Conservation (phyloP, 805 yeast genomes). For the Maudiozyma pseudohumilis region DNA sequence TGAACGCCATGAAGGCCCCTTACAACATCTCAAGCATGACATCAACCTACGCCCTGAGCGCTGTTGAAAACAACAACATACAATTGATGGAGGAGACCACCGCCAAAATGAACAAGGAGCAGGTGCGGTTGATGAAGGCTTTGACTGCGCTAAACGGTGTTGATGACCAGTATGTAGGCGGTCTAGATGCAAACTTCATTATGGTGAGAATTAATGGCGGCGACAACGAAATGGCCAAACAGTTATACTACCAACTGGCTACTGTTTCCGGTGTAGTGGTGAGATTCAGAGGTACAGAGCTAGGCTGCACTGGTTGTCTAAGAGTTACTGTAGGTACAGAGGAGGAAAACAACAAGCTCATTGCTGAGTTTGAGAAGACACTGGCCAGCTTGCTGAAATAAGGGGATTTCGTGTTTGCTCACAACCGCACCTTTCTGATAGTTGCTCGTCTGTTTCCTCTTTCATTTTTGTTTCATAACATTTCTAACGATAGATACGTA, state of each 20-base stretch:
- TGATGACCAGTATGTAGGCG: conserved; percentile 65
- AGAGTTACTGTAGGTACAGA: conserved; percentile 81
- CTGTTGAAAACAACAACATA: conserved; percentile 52
- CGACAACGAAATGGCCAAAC: conserved; percentile 63
- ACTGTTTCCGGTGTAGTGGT: conserved; percentile 68
- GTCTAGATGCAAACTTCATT: conserved; percentile 77
- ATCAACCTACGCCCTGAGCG: conserved; percentile 63
- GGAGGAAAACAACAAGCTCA: conserved; percentile 54
- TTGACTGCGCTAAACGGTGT: conserved; percentile 51
- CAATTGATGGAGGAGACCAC: conserved; percentile 49
- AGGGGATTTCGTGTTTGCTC: too few relatives aligned
- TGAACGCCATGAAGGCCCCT: conserved; percentile 92
- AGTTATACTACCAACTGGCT: conserved; percentile 63
- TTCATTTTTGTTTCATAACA: too few relatives aligned
- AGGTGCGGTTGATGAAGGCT: conserved; percentile 42
- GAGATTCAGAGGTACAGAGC: conserved; percentile 83
- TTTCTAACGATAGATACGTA: too few relatives aligned
- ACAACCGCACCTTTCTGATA: too few relatives aligned
- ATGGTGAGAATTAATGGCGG: conserved; percentile 67
- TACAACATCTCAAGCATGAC: conserved; percentile 84
- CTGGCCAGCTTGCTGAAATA: conserved; percentile 12
- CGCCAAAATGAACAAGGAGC: conserved; percentile 41
- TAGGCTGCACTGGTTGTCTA: conserved; percentile 80
- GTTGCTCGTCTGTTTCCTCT: too few relatives aligned
- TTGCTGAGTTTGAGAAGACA: conserved; percentile 38